Evolutionary conservation across 306 rosid species (phyloP), one percentile per base, ranked within the genome.

Genomic region (Leucaena leucocephala): DNA sequence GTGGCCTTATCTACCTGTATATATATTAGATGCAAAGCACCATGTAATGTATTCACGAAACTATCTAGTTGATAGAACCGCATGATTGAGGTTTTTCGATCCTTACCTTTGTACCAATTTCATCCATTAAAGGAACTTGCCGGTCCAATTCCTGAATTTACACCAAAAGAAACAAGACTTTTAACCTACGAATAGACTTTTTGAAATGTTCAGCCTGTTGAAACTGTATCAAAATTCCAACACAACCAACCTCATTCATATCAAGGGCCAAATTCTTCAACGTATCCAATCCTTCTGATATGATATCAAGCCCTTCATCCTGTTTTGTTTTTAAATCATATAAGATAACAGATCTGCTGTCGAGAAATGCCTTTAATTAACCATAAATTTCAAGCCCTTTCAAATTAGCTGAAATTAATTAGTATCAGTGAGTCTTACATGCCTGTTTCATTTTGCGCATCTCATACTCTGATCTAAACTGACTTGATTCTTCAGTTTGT

Each of bases 221-320:
- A 36, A 36, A 36, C 39, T 36, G 39, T 36, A 46, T 46, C 5
- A 12, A 46, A 46, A 46, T 46, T 46, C 16, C 52, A 46, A 46
- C 16, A 12, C 4, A 3, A 69, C 90, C 64, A 69, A 92, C 97
- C 98, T 93, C 98, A 81, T 87, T 93, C 98, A 95, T 95, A 43
- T 90, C 98, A 21, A 48, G 87, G 22, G 97, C 97, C 74, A 95
- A 45, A 85, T 88, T 76, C 82, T 92, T 95, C 81, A 91, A 80
- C 7, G 91, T 88, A 71, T 82, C 93, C 83, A 92, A 75, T 85
- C 98, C 98, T 39, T 92, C 96, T n/a, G 98, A 93, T 87, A 95
- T 95, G 84, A 93, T 33, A 76, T 86, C 97, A 71, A 95, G 93
- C 44, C 97, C 99, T 85, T 95, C 82, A 76, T 93, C 98, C 99